A percentile compares a stretch with the other conserved stretches of the same genome.
phyloP scores from a whole-genome alignment of 345 rosid genomes.

The Physaria fendleri region DNA sequence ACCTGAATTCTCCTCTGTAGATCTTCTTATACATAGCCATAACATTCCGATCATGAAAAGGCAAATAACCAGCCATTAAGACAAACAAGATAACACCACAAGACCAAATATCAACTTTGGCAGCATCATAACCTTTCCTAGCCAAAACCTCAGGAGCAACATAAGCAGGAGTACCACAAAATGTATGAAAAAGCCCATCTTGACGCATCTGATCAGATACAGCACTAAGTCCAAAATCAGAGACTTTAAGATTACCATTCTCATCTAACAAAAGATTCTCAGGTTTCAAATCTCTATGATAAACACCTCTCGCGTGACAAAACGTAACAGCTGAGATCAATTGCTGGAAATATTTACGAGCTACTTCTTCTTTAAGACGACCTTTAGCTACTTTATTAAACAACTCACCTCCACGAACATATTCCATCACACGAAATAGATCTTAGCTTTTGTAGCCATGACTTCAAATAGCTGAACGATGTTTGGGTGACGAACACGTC shows the following conservation, averaged over 20 bases:
- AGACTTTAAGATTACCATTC: constrained; percentile 62
- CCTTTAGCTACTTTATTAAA: constrained; percentile 74
- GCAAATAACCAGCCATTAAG: constrained; percentile 62
- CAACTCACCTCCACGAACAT: constrained; percentile 75
- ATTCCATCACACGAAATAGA: constrained; percentile 89
- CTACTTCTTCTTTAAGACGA: constrained; percentile 57
- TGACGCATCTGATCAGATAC: constrained; percentile 67
- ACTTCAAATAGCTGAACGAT: constrained; percentile 81
- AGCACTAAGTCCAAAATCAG: constrained; percentile 84
- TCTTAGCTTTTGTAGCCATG: constrained; percentile 83
- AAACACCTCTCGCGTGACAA: constrained; percentile 79
- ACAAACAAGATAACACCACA: constrained; percentile 85
- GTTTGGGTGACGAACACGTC: constrained; percentile 83
- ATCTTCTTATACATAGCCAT: constrained; percentile 79
- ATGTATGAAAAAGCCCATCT: constrained; percentile 75
- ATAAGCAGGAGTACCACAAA: constrained; percentile 79
- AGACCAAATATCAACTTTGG: constrained; percentile 85
- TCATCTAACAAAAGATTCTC: constrained; percentile 75
- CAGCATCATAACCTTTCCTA: constrained; percentile 70
- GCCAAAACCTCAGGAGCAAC: constrained; percentile 86
- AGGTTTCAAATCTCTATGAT: constrained; percentile 82
- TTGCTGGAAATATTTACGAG: constrained; percentile 72
- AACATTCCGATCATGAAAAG: constrained; percentile 73
- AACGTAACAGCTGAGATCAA: constrained; percentile 67
- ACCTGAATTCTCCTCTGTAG: constrained; percentile 63